Conservation (phyloP, 1,284 basidiomycete species). For the Sporisorium iseilematis-ciliati region DNA sequence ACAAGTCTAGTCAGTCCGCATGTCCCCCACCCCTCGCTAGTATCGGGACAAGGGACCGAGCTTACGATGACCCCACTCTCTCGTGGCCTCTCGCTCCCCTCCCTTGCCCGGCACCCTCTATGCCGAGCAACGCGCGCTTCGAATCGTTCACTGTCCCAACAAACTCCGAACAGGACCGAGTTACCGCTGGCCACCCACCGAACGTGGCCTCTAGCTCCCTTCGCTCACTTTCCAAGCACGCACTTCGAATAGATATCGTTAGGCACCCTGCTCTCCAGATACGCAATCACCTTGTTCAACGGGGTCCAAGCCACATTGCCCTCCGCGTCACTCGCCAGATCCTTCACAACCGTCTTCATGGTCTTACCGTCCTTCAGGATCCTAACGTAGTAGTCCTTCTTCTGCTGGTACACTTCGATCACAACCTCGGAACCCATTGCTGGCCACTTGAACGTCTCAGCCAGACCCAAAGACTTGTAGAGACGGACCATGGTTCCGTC, state of each 20-base stretch:
- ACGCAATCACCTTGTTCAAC: constrained; percentile 37
- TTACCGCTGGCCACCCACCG: too few species aligned
- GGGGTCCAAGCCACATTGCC: constrained; percentile 25
- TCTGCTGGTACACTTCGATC: constrained; percentile 49
- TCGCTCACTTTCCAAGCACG: constrained; percentile 25
- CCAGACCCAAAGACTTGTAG: constrained; percentile 47
- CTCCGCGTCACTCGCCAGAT: constrained; percentile 17
- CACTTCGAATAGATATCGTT: constrained; percentile 47
- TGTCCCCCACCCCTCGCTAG: too few species aligned
- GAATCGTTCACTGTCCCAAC: too few species aligned
- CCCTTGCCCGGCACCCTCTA: too few species aligned
- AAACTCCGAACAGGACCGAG: too few species aligned
- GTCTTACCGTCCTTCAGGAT: constrained; percentile 41
- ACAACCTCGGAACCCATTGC: constrained; percentile 51
- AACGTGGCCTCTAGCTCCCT: too few species aligned
- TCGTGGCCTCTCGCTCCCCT: too few species aligned
- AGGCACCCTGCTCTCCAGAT: constrained; percentile 46
- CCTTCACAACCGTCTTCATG: constrained; percentile 27
- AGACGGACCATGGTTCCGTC: constrained; percentile 61
- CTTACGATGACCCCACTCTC: too few species aligned
- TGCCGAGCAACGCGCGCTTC: too few species aligned
- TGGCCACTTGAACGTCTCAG: constrained; percentile 47
- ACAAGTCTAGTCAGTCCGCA: too few species aligned
- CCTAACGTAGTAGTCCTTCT: constrained; percentile 16
- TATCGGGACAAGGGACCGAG: too few species aligned